Conservation (phyloP, 495 filamentous ascomycete species). For the Niebla homalea region DNA sequence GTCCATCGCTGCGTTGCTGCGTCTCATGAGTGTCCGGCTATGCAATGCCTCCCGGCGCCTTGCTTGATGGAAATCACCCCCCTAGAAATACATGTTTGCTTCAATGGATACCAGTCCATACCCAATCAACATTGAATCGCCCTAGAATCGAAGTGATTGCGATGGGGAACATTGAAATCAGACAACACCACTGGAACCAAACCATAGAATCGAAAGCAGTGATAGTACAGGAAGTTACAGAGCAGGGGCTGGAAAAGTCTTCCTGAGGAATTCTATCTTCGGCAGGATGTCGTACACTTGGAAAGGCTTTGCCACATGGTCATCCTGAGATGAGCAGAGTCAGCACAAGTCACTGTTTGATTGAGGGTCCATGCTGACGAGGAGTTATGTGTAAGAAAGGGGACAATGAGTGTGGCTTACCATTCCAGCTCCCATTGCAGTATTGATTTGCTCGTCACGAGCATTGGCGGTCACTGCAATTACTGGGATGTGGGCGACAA, state of each 20-base stretch:
- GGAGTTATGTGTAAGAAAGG: background rate
- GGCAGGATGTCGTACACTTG: conserved; percentile 54
- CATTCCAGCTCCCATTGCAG: conserved; percentile 57
- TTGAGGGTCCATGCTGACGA: background rate
- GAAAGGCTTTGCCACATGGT: conserved; percentile 73
- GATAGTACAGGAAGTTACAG: background rate
- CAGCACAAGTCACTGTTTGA: background rate
- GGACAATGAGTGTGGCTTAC: conserved; percentile 23
- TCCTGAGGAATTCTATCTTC: conserved; percentile 35
- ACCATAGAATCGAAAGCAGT: background rate
- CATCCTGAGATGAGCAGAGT: conserved; percentile 41
- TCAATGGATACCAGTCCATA: background rate
- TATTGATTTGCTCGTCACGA: conserved; percentile 49
- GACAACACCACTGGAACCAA: background rate
- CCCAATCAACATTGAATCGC: background rate
- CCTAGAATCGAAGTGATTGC: too few relatives aligned
- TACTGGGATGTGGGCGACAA: conserved; percentile 50
- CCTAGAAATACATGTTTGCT: too few relatives aligned
- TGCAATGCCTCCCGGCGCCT: background rate
- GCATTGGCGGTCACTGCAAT: conserved; percentile 72
- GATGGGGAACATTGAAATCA: background rate
- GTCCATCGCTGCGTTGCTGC: too few relatives aligned
- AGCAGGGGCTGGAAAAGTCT: background rate
- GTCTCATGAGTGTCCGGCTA: background rate
- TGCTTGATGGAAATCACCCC: background rate